phyloP scores from a whole-genome alignment of 169 alveolate species.

The Plasmodium cynomolgi region DNA sequence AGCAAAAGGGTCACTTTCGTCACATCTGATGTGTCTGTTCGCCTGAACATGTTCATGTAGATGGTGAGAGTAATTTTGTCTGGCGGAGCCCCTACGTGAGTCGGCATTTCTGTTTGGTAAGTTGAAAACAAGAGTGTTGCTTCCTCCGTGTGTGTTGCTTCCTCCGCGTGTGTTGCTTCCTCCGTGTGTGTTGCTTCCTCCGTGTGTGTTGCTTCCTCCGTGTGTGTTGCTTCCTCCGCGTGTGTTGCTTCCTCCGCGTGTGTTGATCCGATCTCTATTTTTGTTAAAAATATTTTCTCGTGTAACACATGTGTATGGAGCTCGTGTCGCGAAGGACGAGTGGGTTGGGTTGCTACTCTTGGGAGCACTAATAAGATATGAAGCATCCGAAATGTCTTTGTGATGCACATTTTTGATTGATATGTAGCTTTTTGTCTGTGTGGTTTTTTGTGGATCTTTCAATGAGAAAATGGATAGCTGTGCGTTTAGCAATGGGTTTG shows the following conservation, averaged over 20 bases:
- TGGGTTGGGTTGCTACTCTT: neutral
- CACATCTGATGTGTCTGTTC: neutral
- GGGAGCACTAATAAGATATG: neutral
- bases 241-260: neutral
- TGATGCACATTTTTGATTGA: neutral
- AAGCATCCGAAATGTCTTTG: neutral
- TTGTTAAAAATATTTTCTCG: neutral
- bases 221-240: neutral
- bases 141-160: neutral
- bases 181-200: neutral
- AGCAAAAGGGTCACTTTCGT: neutral
- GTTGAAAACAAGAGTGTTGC: neutral
- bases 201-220: neutral
- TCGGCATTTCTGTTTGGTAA: neutral
- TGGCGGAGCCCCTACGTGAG: neutral
- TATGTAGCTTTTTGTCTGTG: neutral
- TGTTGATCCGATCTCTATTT: neutral
- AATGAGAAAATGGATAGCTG: neutral
- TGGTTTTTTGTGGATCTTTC: neutral
- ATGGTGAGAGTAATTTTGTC: neutral
- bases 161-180: neutral
- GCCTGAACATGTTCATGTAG: neutral
- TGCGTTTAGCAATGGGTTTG: neutral
- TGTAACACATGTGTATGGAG: neutral
- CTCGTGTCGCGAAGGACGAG: neutral